These are phyloP conservation scores for Strobilomyces confusus DNA, from an alignment of 768 basidiomycete genomes.

Conservation along the genomic window DNA sequence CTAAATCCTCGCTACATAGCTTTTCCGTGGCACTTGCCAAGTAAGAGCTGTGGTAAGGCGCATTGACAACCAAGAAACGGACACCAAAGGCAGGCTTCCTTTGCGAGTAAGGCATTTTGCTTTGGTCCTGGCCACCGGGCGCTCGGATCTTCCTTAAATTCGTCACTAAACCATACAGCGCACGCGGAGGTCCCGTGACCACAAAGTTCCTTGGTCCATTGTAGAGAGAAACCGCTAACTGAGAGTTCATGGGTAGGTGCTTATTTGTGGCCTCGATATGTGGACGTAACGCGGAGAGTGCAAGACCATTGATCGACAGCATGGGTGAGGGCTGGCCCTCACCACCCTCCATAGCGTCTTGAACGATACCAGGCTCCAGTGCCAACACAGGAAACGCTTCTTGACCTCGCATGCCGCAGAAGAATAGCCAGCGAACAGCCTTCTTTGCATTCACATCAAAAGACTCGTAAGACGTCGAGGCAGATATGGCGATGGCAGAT, in stretches of 20 bases:
- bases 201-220: conserved; percentile 92
- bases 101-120: conserved; percentile 91
- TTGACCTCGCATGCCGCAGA: conserved; percentile 88
- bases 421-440: conserved; percentile 90
- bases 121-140: conserved; percentile 83
- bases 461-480: conserved; percentile 70
- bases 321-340: conserved; percentile 94
- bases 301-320: conserved; percentile 84
- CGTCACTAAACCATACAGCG: conserved; percentile 92
- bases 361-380: conserved; percentile 81
- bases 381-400: conserved; percentile 91
- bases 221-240: conserved; percentile 82
- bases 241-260: conserved; percentile 73
- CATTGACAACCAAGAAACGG: conserved; percentile 92
- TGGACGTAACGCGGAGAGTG: conserved; percentile 67
- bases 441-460: conserved; percentile 75
- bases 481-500: conserved; percentile 85
- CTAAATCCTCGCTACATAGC: conserved; percentile 70
- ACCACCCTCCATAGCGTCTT: conserved; percentile 86
- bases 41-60: conserved; percentile 94
- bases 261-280: conserved; percentile 87
- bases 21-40: conserved; percentile 71
- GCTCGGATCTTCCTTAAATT: conserved; percentile 89
- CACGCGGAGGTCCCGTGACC: conserved; percentile 85
- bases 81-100: conserved; percentile 90